Evolutionary conservation across 306 rosid species (phyloP), one percentile per base, ranked within the genome.

Genomic region (Lathyrus aphaca): DNA sequence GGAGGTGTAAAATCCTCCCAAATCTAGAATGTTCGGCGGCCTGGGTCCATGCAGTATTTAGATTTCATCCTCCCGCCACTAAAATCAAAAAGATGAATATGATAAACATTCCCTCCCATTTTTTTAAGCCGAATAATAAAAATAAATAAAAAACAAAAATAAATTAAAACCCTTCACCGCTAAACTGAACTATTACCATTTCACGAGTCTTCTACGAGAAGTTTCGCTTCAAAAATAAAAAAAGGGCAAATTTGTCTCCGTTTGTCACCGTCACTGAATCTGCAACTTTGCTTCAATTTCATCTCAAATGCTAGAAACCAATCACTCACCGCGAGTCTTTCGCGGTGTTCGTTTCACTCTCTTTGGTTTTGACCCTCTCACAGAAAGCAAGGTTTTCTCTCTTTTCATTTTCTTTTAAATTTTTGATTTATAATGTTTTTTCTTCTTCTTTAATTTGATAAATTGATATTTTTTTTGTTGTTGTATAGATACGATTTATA

Each of bases 281-380:
- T n/a, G 1, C 40, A 53, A 27, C 13, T 40, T 61, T 32, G 18
- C 13, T 42, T 12, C 16, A 6, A 53, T 53, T 55, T 65, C 25
- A 58, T 68, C 37, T 39, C 66, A 62, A 56, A 77, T 74, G 81
- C 18, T 87, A 77, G 86, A 74, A 48, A 21, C 85, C 11, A 74
- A 57, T 80, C 66, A 75, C 46, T 65, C 78, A 4, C 58, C 85
- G 66, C 66, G 78, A 40, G 48, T 74, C 38, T 93, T 91, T 84
- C 39, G 32, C 39, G 95, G 91, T 9, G 83, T 89, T 77, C 83
- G 70, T 29, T 94, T 91, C 60, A 73, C 82, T 65, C 95, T 94
- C 54, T 30, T 74, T 37, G 96, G 97, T 43, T 91, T 94, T 53
- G 79, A 80, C 67, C 77, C 80, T 38, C 13, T 62, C 42, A 67